Conservation (phyloP, 345 rosid genomes). For the Boechera stricta region DNA sequence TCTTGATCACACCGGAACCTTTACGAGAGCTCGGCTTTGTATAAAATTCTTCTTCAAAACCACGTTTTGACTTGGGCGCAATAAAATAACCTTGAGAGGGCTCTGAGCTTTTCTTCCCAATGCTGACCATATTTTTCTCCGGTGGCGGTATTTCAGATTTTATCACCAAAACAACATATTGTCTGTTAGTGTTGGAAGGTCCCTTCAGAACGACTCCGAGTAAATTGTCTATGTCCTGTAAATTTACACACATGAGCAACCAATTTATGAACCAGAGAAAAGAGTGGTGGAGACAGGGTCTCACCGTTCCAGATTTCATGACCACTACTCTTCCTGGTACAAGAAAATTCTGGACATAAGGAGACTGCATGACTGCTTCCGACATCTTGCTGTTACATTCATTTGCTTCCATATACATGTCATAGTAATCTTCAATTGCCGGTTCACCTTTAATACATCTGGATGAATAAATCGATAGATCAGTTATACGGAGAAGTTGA, state of each 20-base stretch:
- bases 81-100: constrained; percentile 63
- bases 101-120: constrained; percentile 60
- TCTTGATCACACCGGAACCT: constrained; percentile 66
- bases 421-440: constrained; percentile 87
- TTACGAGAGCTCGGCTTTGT: constrained; percentile 60
- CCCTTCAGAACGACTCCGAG: constrained; percentile 84
- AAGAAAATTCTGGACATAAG: constrained; percentile 54
- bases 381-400: constrained; percentile 53
- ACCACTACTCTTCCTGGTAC: constrained; percentile 80
- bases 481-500: constrained; percentile 16
- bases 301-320: constrained; percentile 79
- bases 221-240: constrained; percentile 77
- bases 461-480: constrained; percentile 39
- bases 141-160: constrained; percentile 67
- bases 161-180: constrained; percentile 73
- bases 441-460: constrained; percentile 97
- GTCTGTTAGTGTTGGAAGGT: constrained; percentile 55
- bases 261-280: constrained; percentile 27
- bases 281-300: constrained; percentile 40
- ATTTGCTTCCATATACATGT: constrained; percentile 68
- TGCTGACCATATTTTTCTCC: constrained; percentile 52
- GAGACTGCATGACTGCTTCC: constrained; percentile 71
- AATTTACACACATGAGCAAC: constrained; percentile 34
- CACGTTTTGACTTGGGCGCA: constrained; percentile 78
- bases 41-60: constrained; percentile 64